Evolutionary conservation across 192 early-diverging fungal genomes (phyloP).

Genomic region (Coemansia sp.): DNA sequence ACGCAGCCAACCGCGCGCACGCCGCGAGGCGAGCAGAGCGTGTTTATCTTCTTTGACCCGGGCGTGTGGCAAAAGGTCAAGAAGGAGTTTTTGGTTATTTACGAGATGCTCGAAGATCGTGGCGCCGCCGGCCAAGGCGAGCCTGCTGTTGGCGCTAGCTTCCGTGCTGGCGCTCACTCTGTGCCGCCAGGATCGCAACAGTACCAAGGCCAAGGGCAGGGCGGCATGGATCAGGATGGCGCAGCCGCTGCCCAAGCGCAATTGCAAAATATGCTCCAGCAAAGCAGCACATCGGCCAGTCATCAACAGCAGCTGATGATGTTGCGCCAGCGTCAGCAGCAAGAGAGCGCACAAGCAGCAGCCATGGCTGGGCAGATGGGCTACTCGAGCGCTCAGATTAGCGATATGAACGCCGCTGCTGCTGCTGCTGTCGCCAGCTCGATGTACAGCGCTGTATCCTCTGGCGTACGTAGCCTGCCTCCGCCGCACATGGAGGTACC

Average conservation of each 20-base stretch:
- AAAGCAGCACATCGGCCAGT: conserved; percentile 5
- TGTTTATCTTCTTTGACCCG: conserved; percentile 93
- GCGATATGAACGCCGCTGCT: conserved; percentile 6
- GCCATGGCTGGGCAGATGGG: conserved; percentile 19
- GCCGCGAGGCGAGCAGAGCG: conserved; percentile 74
- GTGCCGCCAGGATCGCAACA: conserved; percentile 26
- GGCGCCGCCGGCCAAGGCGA: conserved; percentile 10
- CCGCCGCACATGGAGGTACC: conserved; percentile 26
- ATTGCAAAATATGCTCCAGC: conserved; percentile 24
- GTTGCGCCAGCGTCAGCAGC: conserved; percentile 33
- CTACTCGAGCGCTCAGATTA: conserved; percentile 9
- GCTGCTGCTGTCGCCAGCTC: background rate
- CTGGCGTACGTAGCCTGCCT: conserved; percentile 5
- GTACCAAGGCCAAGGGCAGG: conserved; percentile 8
- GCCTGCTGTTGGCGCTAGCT: conserved; percentile 12
- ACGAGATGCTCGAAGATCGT: conserved; percentile 86
- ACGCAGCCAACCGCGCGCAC: conserved; percentile 55
- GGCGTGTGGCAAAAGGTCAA: conserved; percentile 84
- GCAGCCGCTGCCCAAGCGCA: conserved; percentile 27
- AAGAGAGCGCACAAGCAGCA: conserved; percentile 23
- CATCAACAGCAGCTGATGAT: conserved; percentile 26
- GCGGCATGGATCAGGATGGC: conserved; percentile 14
- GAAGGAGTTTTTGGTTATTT: conserved; percentile 83
- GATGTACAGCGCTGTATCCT: conserved; percentile 15
- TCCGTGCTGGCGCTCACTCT: conserved; percentile 32